phyloP scores from a whole-genome alignment of 257 asterid species.

The Leptodermis oblonga region DNA sequence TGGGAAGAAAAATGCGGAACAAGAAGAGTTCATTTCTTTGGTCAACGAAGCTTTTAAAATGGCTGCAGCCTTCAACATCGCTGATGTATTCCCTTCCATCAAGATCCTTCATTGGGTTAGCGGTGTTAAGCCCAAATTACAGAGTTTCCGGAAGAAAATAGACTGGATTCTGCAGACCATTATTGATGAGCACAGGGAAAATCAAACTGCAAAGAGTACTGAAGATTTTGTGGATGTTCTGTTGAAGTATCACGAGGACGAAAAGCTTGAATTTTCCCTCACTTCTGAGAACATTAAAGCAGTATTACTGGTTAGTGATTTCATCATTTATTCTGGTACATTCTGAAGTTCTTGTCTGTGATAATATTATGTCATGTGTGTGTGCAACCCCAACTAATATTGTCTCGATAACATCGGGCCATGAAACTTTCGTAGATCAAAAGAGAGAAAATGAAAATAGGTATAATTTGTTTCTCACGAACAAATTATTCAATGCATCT shows the following conservation, averaged over 20 bases:
- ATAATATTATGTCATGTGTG: too few relatives aligned
- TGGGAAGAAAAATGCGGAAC: constrained; percentile 19
- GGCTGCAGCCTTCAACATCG: constrained; percentile 18
- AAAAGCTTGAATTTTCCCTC: constrained; percentile 10
- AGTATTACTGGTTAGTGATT: constrained; percentile 18
- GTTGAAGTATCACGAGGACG: constrained; percentile 11
- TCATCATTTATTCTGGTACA: background rate
- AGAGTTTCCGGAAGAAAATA: constrained; percentile 8
- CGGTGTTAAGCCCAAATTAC: constrained; percentile 22
- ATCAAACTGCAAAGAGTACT: too few relatives aligned
- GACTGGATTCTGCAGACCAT: constrained; percentile 31
- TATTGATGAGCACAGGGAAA: constrained; percentile 20
- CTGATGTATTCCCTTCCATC: constrained; percentile 20
- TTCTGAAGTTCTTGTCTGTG: too few relatives aligned
- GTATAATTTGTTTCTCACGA: too few relatives aligned
- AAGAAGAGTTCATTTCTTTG: constrained; percentile 14
- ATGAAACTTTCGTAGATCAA: too few relatives aligned
- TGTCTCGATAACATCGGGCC: too few relatives aligned
- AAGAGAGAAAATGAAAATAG: background rate
- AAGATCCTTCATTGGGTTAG: constrained; percentile 21
- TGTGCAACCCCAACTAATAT: too few relatives aligned
- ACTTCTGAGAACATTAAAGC: constrained; percentile 16
- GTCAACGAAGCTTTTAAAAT: constrained; percentile 8
- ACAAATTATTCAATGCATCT: too few relatives aligned
- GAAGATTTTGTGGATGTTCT: constrained; percentile 24